Conservation (phyloP, 1,284 basidiomycete genomes). For the Cerrena zonata region DNA sequence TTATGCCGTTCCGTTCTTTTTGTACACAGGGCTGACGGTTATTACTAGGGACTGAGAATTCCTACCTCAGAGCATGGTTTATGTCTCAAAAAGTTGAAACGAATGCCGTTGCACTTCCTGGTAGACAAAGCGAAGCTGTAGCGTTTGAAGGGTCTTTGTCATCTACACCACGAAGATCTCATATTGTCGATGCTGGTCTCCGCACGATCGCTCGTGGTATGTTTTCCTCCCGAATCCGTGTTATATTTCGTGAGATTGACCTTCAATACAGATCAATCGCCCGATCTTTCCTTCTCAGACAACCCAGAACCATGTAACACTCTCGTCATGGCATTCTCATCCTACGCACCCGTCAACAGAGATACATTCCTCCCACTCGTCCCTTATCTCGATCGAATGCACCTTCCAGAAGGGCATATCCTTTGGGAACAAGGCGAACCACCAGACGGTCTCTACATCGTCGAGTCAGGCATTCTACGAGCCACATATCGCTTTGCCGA, state of each 20-base stretch:
- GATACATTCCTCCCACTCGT: slow-evolving; percentile 53
- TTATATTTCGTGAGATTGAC: neutral
- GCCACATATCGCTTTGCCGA: slow-evolving; percentile 76
- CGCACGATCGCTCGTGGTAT: slow-evolving; percentile 58
- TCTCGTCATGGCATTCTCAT: slow-evolving; percentile 72
- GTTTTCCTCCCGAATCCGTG: slow-evolving; percentile 11
- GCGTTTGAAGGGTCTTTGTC: slow-evolving; percentile 51
- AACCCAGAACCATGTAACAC: slow-evolving; percentile 55
- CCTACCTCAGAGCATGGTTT: slow-evolving; percentile 76
- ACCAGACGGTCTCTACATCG: slow-evolving; percentile 80
- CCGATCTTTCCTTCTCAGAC: slow-evolving; percentile 13
- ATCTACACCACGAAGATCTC: slow-evolving; percentile 70
- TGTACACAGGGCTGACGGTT: neutral
- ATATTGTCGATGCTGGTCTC: slow-evolving; percentile 75
- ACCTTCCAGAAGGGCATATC: slow-evolving; percentile 52
- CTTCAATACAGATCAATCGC: slow-evolving; percentile 22
- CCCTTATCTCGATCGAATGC: slow-evolving; percentile 67
- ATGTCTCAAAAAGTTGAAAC: slow-evolving; percentile 53
- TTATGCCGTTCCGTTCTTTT: neutral
- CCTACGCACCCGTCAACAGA: slow-evolving; percentile 50
- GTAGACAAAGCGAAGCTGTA: slow-evolving; percentile 44
- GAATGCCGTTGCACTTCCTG: slow-evolving; percentile 44
- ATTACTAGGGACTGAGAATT: slow-evolving; percentile 80
- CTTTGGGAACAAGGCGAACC: slow-evolving; percentile 75
- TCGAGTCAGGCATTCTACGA: slow-evolving; percentile 77